Evolutionary conservation across 2,329 filamentous ascomycete genomes (phyloP).

Genomic region (Apiospora koreana): DNA sequence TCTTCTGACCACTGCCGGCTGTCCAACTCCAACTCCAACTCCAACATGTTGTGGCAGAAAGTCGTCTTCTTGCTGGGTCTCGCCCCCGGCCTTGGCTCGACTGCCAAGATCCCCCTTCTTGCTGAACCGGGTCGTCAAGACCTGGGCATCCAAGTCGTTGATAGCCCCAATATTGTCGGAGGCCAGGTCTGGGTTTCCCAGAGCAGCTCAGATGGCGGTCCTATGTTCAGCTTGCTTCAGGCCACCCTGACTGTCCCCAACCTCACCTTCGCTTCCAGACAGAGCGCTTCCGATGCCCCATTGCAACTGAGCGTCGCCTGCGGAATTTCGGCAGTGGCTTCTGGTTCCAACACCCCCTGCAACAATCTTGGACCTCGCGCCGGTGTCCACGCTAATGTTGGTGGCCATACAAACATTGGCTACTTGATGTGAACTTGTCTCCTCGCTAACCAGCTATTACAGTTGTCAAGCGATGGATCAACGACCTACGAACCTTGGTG

Average conservation of each 20-base stretch:
- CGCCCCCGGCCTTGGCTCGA: background rate
- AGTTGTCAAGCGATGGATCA: background rate
- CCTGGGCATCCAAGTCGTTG: background rate
- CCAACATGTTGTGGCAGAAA: background rate
- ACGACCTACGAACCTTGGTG: background rate
- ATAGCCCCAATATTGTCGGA: background rate
- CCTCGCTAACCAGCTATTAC: background rate
- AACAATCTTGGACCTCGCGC: background rate
- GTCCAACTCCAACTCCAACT: no score
- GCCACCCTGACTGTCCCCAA: conserved; percentile 2
- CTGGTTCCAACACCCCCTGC: background rate
- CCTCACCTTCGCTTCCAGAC: background rate
- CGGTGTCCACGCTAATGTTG: background rate
- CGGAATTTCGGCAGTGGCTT: background rate
- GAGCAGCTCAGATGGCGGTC: background rate
- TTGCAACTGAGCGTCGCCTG: background rate
- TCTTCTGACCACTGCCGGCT: background rate
- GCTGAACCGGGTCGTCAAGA: background rate
- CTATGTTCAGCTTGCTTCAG: background rate
- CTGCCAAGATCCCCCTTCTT: background rate
- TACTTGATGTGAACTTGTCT: background rate
- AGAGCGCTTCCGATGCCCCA: background rate
- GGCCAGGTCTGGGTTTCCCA: background rate
- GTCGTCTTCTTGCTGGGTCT: background rate
- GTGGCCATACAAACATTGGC: background rate